These are phyloP conservation scores for Aspergillus awamori DNA, from an alignment of 2,329 filamentous ascomycete species.

Conservation along the genomic window DNA sequence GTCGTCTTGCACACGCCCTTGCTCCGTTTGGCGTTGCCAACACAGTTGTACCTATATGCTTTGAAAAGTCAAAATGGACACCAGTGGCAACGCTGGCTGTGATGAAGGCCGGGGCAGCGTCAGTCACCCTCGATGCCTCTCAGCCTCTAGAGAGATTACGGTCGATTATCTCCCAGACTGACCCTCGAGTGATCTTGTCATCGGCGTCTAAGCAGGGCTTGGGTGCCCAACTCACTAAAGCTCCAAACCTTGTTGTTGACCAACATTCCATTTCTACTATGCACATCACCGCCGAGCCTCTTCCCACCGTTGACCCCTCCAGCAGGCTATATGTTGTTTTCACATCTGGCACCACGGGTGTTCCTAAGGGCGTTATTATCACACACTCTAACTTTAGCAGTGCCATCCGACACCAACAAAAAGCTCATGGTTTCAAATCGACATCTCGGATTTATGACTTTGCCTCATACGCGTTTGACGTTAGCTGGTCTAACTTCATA, in stretches of 20 bases:
- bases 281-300: too few relatives aligned
- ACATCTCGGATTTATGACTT: slow-evolving; percentile 38
- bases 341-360: slow-evolving; percentile 53
- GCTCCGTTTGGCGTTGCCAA: neutral
- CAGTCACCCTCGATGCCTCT: neutral
- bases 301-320: neutral
- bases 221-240: neutral
- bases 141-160: neutral
- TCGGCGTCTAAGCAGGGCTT: neutral
- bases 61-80: slow-evolving; percentile 9
- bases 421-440: neutral
- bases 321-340: slow-evolving; percentile 34
- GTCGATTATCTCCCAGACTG: neutral
- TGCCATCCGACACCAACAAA: neutral
- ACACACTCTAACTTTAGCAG: slow-evolving; percentile 47
- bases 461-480: slow-evolving; percentile 52
- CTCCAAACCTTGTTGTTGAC: neutral
- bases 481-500: slow-evolving; percentile 53
- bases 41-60: neutral
- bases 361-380: slow-evolving; percentile 61
- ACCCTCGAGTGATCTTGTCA: neutral
- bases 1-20: neutral
- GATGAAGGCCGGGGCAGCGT: slow-evolving; percentile 9
- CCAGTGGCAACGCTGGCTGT: slow-evolving; percentile 4
- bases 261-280: neutral